phyloP scores from a whole-genome alignment of 345 rosid species.

The Combretum micranthum region DNA sequence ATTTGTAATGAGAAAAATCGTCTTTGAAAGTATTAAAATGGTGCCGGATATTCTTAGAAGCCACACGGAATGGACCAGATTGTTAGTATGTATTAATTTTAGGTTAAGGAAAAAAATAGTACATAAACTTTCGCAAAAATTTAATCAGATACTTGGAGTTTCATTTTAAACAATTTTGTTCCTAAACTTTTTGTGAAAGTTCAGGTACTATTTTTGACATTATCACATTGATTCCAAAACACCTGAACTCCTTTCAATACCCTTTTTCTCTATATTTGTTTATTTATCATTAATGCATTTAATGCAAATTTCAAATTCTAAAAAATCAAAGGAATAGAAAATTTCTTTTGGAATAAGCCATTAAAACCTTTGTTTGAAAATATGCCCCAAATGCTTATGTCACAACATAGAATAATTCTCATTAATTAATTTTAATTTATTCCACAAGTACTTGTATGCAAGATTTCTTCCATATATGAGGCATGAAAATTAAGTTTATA shows the following conservation, averaged over 20 bases:
- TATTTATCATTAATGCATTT: slow-evolving; percentile 9
- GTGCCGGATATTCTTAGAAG: slow-evolving; percentile 3
- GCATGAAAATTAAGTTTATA: background rate
- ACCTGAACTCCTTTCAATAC: background rate
- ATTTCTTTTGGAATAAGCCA: slow-evolving; percentile 1
- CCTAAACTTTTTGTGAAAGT: too few species aligned
- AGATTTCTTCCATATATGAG: background rate
- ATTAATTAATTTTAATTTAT: too few species aligned
- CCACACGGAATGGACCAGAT: slow-evolving; percentile 9
- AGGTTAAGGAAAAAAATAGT: too few species aligned
- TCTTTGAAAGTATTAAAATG: background rate
- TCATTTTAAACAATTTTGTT: too few species aligned
- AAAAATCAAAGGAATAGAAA: slow-evolving; percentile 1
- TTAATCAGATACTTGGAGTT: too few species aligned
- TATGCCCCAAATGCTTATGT: background rate
- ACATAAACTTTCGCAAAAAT: too few species aligned
- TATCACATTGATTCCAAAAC: slow-evolving; percentile 13
- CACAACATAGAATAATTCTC: too few species aligned
- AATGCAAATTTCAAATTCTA: slow-evolving; percentile 4
- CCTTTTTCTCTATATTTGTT: background rate
- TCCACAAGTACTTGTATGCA: background rate
- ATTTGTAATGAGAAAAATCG: background rate
- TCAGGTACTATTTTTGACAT: too few species aligned
- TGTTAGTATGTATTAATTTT: too few species aligned
- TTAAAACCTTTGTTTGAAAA: background rate